Conservation (phyloP, 805 yeast species). For the Starmerella apis region DNA sequence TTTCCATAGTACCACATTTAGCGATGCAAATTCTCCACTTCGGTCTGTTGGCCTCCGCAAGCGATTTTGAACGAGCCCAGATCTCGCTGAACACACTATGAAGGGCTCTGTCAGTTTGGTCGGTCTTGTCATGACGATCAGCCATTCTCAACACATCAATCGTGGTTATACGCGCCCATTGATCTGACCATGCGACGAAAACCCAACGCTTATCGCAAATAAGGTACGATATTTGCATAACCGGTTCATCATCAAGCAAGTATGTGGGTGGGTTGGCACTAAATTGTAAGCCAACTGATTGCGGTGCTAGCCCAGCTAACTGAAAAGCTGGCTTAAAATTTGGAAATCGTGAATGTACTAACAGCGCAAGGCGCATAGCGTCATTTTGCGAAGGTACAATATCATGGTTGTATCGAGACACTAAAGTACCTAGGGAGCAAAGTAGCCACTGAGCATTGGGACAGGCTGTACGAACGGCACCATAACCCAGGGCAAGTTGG, state of each 20-base stretch:
- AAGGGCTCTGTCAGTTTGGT: constrained; percentile 13
- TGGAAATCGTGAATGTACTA: constrained; percentile 28
- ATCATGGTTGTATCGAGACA: constrained; percentile 25
- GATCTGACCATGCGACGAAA: constrained; percentile 82
- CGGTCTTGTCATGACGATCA: constrained; percentile 9
- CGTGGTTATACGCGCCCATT: constrained; percentile 53
- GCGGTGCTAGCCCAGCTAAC: constrained; percentile 31
- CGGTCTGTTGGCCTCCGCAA: constrained; percentile 9
- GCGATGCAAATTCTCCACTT: constrained; percentile 32
- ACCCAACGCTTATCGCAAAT: constrained; percentile 74
- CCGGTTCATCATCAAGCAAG: constrained; percentile 55
- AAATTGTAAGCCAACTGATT: constrained; percentile 25
- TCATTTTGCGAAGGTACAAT: constrained; percentile 26
- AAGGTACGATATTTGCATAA: constrained; percentile 76
- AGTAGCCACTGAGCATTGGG: constrained; percentile 22
- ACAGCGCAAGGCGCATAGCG: constrained; percentile 27
- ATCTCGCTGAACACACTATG: constrained; percentile 20
- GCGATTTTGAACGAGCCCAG: constrained; percentile 16
- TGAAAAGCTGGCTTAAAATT: constrained; percentile 29
- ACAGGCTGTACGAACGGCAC: constrained; percentile 19
- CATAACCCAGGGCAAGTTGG: constrained; percentile 26
- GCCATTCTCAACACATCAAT: constrained; percentile 42
- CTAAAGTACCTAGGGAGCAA: constrained; percentile 22
- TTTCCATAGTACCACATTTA: constrained; percentile 32
- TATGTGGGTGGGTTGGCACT: constrained; percentile 17